phyloP scores from a whole-genome alignment of 2,329 filamentous ascomycete species.

The Clonostachys rosea region DNA sequence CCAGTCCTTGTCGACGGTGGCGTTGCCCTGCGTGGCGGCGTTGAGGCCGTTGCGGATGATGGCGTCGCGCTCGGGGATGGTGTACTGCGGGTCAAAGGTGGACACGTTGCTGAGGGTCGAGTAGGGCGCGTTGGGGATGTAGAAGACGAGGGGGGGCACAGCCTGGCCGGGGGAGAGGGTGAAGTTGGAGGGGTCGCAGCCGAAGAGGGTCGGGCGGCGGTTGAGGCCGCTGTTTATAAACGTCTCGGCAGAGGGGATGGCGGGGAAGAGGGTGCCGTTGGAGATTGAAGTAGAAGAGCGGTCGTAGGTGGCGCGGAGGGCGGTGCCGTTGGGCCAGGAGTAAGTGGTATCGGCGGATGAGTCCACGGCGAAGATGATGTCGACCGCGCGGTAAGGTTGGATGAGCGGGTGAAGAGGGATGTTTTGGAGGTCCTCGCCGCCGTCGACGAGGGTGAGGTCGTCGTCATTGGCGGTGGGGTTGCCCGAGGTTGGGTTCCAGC shows the following conservation, averaged over 20 bases:
- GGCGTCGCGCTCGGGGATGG: conserved; percentile 57
- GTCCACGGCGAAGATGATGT: conserved; percentile 79
- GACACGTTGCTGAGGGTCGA: conserved; percentile 66
- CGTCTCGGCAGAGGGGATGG: conserved; percentile 69
- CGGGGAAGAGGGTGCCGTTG: conserved; percentile 47
- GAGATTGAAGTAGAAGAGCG: conserved; percentile 52
- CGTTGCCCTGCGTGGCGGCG: conserved; percentile 72
- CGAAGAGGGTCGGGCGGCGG: conserved; percentile 73
- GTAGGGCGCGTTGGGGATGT: conserved; percentile 79
- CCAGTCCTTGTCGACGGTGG: conserved; percentile 67
- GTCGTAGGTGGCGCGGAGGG: conserved; percentile 59
- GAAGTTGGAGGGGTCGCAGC: conserved; percentile 53
- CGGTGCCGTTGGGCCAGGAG: conserved; percentile 74
- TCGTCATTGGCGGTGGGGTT: conserved; percentile 37
- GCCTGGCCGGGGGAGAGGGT: conserved; percentile 1
- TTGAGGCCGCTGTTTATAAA: conserved; percentile 76
- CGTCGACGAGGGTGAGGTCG: conserved; percentile 69
- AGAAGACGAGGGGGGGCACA: conserved; percentile 64
- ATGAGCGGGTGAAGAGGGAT: conserved; percentile 75
- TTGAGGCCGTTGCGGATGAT: conserved; percentile 81
- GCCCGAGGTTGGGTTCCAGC: conserved; percentile 15
- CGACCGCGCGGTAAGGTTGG: conserved; percentile 65
- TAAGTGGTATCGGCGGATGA: conserved; percentile 66
- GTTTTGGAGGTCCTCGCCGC: conserved; percentile 74
- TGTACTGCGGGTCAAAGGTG: conserved; percentile 65